phyloP scores from a whole-genome alignment of 1,284 basidiomycete genomes.

The Apiotrichum akiyoshidainum region DNA sequence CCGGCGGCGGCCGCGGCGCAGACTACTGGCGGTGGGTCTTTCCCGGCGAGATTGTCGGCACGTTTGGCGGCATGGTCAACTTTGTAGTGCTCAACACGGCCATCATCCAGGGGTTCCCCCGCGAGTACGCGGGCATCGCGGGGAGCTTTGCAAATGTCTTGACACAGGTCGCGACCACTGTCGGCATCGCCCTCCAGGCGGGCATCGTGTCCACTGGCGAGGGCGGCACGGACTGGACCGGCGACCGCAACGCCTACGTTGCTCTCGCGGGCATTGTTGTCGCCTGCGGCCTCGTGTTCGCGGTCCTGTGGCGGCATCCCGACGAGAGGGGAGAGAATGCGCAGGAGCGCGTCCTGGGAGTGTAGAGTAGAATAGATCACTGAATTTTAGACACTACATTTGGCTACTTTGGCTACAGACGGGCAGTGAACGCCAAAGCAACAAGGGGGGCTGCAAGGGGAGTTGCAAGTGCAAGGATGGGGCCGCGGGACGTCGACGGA shows the following conservation, averaged over 20 bases:
- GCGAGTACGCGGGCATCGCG: constrained; percentile 13
- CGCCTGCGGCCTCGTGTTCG: background rate
- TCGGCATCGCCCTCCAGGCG: background rate
- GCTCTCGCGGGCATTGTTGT: background rate
- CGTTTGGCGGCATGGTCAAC: constrained; percentile 42
- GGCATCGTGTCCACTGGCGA: background rate
- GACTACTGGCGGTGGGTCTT: constrained; percentile 49
- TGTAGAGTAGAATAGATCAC: too few species aligned
- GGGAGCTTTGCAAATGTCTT: background rate
- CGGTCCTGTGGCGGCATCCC: too few species aligned
- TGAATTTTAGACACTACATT: too few species aligned
- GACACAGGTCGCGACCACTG: background rate
- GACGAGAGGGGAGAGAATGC: too few species aligned
- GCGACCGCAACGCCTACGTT: background rate
- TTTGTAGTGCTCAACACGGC: constrained; percentile 47
- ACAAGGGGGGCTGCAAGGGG: too few species aligned
- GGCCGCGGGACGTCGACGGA: too few species aligned
- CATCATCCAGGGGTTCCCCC: constrained; percentile 40
- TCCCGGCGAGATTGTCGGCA: constrained; percentile 42
- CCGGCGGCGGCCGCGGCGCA: constrained; percentile 35
- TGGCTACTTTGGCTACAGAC: too few species aligned
- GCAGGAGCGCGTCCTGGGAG: too few species aligned
- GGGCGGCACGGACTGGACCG: background rate
- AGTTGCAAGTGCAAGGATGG: too few species aligned
- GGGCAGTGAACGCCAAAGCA: too few species aligned